Percentiles rank a stretch among this genome's conserved stretches.
These are phyloP conservation scores for Cynanchum wilfordii DNA, from an alignment of 257 asterid genomes.

Conservation along the genomic window DNA sequence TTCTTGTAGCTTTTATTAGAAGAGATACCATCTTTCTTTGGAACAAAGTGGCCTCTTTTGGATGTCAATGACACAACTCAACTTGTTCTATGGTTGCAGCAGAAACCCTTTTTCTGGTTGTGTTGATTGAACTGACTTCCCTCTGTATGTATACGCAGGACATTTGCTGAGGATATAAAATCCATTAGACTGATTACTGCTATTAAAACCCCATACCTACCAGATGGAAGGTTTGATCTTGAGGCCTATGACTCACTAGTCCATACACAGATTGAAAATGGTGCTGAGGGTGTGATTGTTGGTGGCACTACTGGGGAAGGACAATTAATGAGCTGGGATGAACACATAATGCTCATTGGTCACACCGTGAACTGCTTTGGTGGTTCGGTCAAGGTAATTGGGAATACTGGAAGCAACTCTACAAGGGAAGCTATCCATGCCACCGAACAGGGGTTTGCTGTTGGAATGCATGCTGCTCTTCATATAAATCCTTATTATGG, in stretches of 20 bases:
- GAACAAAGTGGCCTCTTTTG: constrained; percentile 1
- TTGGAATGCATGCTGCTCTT: constrained; percentile 93
- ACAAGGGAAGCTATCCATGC: constrained; percentile 89
- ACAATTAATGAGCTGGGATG: constrained; percentile 90
- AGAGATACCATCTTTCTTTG: background rate
- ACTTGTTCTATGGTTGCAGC: background rate
- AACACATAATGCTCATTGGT: constrained; percentile 88
- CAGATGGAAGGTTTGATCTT: constrained; percentile 84
- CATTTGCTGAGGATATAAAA: constrained; percentile 67
- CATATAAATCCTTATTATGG: constrained; percentile 93
- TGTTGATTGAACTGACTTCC: background rate
- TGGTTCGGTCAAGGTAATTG: constrained; percentile 70
- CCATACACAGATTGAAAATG: constrained; percentile 65
- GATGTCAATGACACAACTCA: background rate
- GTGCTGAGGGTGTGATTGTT: constrained; percentile 75
- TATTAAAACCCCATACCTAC: constrained; percentile 77
- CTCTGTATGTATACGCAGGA: constrained; percentile 38
- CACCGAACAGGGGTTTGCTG: constrained; percentile 89
- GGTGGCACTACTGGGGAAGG: constrained; percentile 98
- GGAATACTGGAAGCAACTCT: constrained; percentile 93
- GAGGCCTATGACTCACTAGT: constrained; percentile 73
- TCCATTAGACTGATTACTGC: constrained; percentile 71
- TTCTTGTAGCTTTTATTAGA: background rate
- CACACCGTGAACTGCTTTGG: constrained; percentile 88
- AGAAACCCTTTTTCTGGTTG: background rate